phyloP scores from a whole-genome alignment of 106 monocot genomes.

The Dendrobium nobile region DNA sequence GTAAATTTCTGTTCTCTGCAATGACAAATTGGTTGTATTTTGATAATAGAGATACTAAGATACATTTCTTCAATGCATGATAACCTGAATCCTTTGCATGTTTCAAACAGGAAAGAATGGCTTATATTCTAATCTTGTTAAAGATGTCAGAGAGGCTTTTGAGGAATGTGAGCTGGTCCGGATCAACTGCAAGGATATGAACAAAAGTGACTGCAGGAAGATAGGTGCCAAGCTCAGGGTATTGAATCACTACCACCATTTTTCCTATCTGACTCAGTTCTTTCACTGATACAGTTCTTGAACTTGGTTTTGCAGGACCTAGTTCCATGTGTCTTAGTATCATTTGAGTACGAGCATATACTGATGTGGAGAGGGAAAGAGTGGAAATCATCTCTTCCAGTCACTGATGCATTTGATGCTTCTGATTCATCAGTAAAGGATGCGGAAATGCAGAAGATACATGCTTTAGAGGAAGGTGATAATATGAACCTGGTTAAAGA shows the following conservation, averaged over 20 bases:
- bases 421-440: conserved; percentile 8
- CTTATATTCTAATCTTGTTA: conserved; percentile 60
- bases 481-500: conserved; percentile 1
- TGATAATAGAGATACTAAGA: no score
- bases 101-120: conserved; percentile 78
- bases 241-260: neutral
- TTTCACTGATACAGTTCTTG: conserved; percentile 7
- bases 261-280: neutral
- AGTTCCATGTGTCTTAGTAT: conserved; percentile 78
- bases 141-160: conserved; percentile 79
- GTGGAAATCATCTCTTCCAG: conserved; percentile 72
- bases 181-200: conserved; percentile 59
- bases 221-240: conserved; percentile 96
- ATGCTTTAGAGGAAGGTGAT: neutral
- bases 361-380: conserved; percentile 97
- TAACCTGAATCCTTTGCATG: conserved; percentile 2
- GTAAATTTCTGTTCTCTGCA: neutral
- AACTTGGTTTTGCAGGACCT: conserved; percentile 54
- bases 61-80: neutral
- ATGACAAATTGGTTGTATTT: neutral
- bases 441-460: neutral
- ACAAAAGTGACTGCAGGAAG: conserved; percentile 84
- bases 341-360: conserved; percentile 90
- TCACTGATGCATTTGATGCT: conserved; percentile 10
- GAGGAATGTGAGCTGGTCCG: conserved; percentile 86